These are phyloP conservation scores for Roridomyces roridus DNA, from an alignment of 768 basidiomycete genomes.

Conservation along the genomic window DNA sequence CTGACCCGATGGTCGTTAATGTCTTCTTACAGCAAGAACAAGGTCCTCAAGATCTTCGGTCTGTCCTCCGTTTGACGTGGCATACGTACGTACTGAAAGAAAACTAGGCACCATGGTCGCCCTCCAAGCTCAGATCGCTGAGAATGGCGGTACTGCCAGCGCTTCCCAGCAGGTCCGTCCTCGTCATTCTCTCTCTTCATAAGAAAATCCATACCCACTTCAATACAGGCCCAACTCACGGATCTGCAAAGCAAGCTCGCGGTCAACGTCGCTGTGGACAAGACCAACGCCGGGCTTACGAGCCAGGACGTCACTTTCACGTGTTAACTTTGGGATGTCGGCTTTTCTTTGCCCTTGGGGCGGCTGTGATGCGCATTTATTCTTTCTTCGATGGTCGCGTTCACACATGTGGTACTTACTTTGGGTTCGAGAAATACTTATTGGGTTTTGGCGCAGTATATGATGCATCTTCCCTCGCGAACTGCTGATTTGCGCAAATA, in stretches of 20 bases:
- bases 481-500: too few relatives aligned
- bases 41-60: conserved; percentile 15
- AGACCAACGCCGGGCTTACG: conserved; percentile 15
- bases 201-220: neutral
- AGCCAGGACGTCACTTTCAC: conserved; percentile 17
- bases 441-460: too few relatives aligned
- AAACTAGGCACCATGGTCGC: conserved; percentile 13
- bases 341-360: too few relatives aligned
- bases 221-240: conserved; percentile 9
- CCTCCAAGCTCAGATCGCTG: conserved; percentile 11
- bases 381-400: too few relatives aligned
- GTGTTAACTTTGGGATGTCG: too few relatives aligned
- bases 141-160: conserved; percentile 7
- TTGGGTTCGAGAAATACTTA: too few relatives aligned
- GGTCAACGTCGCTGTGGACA: conserved; percentile 17
- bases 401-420: too few relatives aligned
- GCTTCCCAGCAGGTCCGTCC: conserved; percentile 6
- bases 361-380: too few relatives aligned
- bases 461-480: too few relatives aligned
- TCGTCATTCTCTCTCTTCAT: neutral
- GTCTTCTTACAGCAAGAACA: conserved; percentile 15
- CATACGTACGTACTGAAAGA: too few relatives aligned
- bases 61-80: too few relatives aligned
- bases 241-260: conserved; percentile 9
- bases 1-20: too few relatives aligned